A percentile compares a stretch with the other conserved stretches of the same genome.
Evolutionary conservation across 495 filamentous ascomycete genomes (phyloP).

Genomic region (Delitschia confertaspora): DNA sequence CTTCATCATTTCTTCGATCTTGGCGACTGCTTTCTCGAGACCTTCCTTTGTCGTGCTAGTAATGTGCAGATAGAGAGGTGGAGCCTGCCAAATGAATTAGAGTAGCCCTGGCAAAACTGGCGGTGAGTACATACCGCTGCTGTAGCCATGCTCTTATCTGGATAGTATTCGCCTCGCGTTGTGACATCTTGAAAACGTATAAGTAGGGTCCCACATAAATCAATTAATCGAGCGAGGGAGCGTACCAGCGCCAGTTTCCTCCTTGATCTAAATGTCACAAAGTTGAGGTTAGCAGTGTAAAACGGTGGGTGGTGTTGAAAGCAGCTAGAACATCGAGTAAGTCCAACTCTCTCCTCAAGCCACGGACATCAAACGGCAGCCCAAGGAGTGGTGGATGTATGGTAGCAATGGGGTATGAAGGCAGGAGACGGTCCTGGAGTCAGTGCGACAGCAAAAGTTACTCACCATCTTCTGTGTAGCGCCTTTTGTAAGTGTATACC

Average conservation of each 20-base stretch:
- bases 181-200: conserved; percentile 89
- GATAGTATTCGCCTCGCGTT: conserved; percentile 89
- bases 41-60: conserved; percentile 90
- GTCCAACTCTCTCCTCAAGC: conserved; percentile 58
- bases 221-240: conserved; percentile 43
- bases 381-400: conserved; percentile 27
- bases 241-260: conserved; percentile 99
- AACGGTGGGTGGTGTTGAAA: conserved; percentile 56
- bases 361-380: too few relatives aligned
- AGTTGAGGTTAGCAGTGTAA: conserved; percentile 93
- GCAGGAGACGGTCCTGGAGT: conserved; percentile 54
- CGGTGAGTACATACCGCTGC: conserved; percentile 58
- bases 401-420: conserved; percentile 7
- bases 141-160: conserved; percentile 95
- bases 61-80: conserved; percentile 87
- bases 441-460: conserved; percentile 62
- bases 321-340: conserved; percentile 67
- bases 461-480: conserved; percentile 99
- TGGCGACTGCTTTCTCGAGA: conserved; percentile 72
- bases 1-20: conserved; percentile 91
- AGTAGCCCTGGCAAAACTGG: background rate
- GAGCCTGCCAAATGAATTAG: conserved; percentile 52
- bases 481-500: conserved; percentile 95
- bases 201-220: conserved; percentile 40
- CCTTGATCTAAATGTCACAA: conserved; percentile 98